Evolutionary conservation across 371 early-diverging fungal species (phyloP), one percentile per base, ranked within the genome.

Genomic region (Fennellomyces sp.): DNA sequence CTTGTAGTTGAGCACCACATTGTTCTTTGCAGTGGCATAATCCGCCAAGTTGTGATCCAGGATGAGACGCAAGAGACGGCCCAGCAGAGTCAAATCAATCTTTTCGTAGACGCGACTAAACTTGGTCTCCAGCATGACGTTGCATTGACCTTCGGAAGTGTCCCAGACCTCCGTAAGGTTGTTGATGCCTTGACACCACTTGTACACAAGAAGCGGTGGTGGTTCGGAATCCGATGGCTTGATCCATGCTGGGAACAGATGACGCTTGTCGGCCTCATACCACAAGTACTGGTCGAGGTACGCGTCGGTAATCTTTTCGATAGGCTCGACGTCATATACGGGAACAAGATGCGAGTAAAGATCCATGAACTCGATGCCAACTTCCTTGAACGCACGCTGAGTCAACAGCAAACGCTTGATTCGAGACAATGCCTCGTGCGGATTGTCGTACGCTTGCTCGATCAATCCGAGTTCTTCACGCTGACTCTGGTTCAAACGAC

Each of bases 351-450:
- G 94, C 49, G 90, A 90, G 76, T 96, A 98, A 58, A 94, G 82
- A 83, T 98, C 98, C 96, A 96, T 96, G 67, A 98, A 97, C 80
- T 97, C 96, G 69, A 98, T 95, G n/a, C 96, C 96, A 11, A 98
- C 97, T 81, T 99, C 98, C 79, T 98, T 98, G 86, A 99, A 99
- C 1, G 99, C 97, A 61, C 99, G 89, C 73, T 99, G 98, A 7
- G 98, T 98, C 52, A 99, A 80, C 62, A 99, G 65, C 28, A 96
- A 77, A 66, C 98, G 94, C 75, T 99, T 99, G 69, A 99, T 97
- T 61, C 97, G 88, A 36, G 89, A 87, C 30, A 99, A 83, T 0
- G 94, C 92, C 73, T 95, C 95, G 73, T 97, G 97, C 19, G 98
- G 97, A 61, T 95, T 95, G 69, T 98, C 98, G 67, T 97, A 97